phyloP scores from a whole-genome alignment of 257 asterid genomes.

The Penstemon davidsonii region DNA sequence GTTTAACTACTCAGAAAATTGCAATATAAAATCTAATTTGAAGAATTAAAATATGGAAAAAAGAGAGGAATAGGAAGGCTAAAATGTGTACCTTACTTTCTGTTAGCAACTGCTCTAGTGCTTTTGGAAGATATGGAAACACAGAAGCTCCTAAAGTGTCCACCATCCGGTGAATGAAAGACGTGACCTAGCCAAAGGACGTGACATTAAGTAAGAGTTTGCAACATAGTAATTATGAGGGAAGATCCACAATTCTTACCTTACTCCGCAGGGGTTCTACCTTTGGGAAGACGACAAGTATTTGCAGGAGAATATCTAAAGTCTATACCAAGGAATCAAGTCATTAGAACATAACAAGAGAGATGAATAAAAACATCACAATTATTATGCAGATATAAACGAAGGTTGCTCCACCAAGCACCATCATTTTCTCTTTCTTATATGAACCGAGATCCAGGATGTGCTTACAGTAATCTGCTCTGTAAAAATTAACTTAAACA shows the following conservation, averaged over 20 bases:
- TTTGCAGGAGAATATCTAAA: conserved; percentile 64
- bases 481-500: too few relatives aligned
- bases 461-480: too few relatives aligned
- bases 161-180: conserved; percentile 97
- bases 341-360: conserved; percentile 15
- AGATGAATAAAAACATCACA: neutral
- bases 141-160: conserved; percentile 82
- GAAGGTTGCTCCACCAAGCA: too few relatives aligned
- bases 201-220: conserved; percentile 21
- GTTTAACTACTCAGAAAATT: too few relatives aligned
- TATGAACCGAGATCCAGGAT: too few relatives aligned
- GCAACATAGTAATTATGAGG: neutral
- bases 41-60: neutral
- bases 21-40: too few relatives aligned
- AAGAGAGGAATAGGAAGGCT: neutral
- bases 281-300: conserved; percentile 86
- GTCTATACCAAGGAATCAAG: conserved; percentile 37
- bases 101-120: conserved; percentile 78
- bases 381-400: too few relatives aligned
- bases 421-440: too few relatives aligned
- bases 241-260: conserved; percentile 51
- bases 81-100: conserved; percentile 74
- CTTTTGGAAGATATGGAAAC: conserved; percentile 90
- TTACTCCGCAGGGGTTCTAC: conserved; percentile 70
- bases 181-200: conserved; percentile 61